Evolutionary conservation across 768 basidiomycete species (phyloP), one percentile per base, ranked within the genome.

Genomic region (Suillus fuscotomentosus): DNA sequence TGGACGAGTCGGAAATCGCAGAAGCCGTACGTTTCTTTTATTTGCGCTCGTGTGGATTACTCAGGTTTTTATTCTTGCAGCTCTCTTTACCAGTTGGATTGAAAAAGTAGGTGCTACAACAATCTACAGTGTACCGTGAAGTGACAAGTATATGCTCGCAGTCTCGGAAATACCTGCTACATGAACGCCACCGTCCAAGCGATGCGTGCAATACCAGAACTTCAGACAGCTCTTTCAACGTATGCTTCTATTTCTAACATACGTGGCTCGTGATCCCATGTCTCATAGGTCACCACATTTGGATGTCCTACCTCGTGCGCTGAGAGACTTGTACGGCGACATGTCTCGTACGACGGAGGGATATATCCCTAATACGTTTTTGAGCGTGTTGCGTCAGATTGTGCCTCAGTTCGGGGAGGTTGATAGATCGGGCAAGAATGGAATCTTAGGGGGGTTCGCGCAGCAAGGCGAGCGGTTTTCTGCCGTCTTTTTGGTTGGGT

Each of bases 161-260:
- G 86, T 71, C 79, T 96, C 43, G 95, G 97, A 42, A 98, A 98
- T 73, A 98, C 96, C 0, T 98, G 97, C 72, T 99, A 99, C 78
- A 94, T 98, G 90, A 99, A 97, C 73, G 88, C 97, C 1, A 94
- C 93, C 2, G 81, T 99, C 1, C 97, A 99, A 79, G 89, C 92
- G n/a, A 84, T 99, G 66, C 91, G 94, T 27, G 88, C 92, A 4
- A 90, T 99, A 59, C 95, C 96, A 2, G 95, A 97, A 70, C 84
- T 99, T 5, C 89, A 91, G 71, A 73, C 82, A 1, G 91, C 93
- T 0, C 82, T 98, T 24, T 76, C 75, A 70, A 76, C 78, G 86
- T 90, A 72, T 68, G 85, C 76, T 27, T n/a, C 48, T 41, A 51
- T 56, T 31, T 9, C 7, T 38, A 41, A 60, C 51, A 31, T 27